phyloP scores from a whole-genome alignment of 148 eudicot species.

The Camellia sinensis region DNA sequence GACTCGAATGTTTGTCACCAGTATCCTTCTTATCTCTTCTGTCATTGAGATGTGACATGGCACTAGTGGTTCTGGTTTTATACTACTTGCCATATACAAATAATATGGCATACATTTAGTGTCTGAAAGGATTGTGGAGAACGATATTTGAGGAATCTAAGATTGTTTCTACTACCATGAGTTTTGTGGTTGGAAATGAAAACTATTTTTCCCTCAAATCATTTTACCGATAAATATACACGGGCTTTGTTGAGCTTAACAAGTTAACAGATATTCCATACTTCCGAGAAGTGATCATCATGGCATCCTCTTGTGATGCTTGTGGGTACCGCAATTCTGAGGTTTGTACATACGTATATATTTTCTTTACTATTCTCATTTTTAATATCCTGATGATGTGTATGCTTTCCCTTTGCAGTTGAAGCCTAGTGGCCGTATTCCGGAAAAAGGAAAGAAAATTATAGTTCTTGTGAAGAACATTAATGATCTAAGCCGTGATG shows the following conservation, averaged over 20 bases:
- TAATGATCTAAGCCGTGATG: conserved; percentile 85
- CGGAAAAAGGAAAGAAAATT: conserved; percentile 80
- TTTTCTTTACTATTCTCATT: background rate
- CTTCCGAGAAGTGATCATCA: conserved; percentile 96
- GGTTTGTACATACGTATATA: conserved; percentile 39
- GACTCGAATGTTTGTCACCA: conserved; percentile 88
- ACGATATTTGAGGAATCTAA: background rate
- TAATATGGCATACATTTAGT: background rate
- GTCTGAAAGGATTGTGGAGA: background rate
- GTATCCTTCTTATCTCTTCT: conserved; percentile 58
- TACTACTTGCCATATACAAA: background rate
- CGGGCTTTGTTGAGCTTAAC: conserved; percentile 50
- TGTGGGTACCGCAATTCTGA: conserved; percentile 97
- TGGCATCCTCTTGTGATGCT: conserved; percentile 91
- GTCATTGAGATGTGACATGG: background rate
- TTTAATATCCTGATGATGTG: conserved; percentile 11
- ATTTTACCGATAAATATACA: background rate
- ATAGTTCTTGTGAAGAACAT: conserved; percentile 56
- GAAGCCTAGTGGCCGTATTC: conserved; percentile 84
- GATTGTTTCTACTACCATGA: background rate
- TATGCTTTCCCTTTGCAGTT: conserved; percentile 45
- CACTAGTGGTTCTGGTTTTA: background rate
- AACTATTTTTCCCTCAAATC: background rate
- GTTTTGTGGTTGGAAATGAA: background rate
- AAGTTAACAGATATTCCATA: conserved; percentile 71